Percentiles rank a stretch among this genome's conserved stretches.
Conservation (phyloP, 148 eudicot species). For the Vaccinium darrowii region DNA sequence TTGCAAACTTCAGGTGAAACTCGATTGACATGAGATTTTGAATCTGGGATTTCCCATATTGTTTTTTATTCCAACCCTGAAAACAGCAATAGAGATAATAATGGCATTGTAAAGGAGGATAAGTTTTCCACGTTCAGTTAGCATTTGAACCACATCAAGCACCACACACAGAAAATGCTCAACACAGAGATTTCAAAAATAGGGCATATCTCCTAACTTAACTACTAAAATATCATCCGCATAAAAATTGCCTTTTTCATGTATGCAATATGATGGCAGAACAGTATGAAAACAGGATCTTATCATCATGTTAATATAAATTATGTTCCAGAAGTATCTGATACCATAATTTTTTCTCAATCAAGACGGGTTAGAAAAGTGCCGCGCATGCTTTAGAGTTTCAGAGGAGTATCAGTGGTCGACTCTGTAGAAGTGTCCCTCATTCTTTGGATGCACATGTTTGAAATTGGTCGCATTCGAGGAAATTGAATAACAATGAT, state of each 20-base stretch:
- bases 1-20: background rate
- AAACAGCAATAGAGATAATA: background rate
- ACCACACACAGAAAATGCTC: background rate
- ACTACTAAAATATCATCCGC: too few relatives aligned
- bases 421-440: background rate
- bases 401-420: background rate
- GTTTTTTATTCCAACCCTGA: background rate
- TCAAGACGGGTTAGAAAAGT: too few relatives aligned
- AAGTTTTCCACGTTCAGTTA: background rate
- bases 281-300: too few relatives aligned
- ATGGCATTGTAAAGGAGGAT: background rate
- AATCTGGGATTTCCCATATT: background rate
- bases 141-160: background rate
- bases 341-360: too few relatives aligned
- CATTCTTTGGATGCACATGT: background rate
- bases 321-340: too few relatives aligned
- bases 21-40: background rate
- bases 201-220: too few relatives aligned
- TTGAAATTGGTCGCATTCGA: background rate
- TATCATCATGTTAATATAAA: too few relatives aligned
- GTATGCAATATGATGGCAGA: too few relatives aligned
- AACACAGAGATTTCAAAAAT: background rate
- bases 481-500: background rate
- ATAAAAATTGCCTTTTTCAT: too few relatives aligned
- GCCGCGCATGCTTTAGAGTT: too few relatives aligned